A percentile compares a stretch with the other conserved stretches of the same genome.
phyloP scores from a whole-genome alignment of 2,329 filamentous ascomycete genomes.

The Cryoendolithus antarcticus region DNA sequence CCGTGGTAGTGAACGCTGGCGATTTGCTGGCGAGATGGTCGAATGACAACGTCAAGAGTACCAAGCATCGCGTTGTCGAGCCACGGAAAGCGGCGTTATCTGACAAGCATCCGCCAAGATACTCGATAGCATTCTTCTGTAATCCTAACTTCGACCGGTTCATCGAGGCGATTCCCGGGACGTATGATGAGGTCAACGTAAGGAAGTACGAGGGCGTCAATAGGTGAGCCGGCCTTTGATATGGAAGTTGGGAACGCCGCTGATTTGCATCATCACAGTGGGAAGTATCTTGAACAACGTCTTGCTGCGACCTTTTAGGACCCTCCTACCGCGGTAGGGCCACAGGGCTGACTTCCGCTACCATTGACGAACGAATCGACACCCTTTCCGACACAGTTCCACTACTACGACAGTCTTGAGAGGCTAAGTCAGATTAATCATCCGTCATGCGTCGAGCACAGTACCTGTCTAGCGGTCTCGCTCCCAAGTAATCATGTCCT shows the following conservation, averaged over 20 bases:
- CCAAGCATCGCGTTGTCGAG: conserved; percentile 76
- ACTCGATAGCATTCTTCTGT: conserved; percentile 88
- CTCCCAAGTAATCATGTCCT: too few species aligned
- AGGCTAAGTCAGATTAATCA: too few species aligned
- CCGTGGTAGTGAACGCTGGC: conserved; percentile 75
- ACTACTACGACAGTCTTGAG: too few species aligned
- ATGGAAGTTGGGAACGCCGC: background rate
- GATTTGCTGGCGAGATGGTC: conserved; percentile 77
- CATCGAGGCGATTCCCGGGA: conserved; percentile 74
- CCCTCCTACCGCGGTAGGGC: too few species aligned
- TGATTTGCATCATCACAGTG: conserved; percentile 32
- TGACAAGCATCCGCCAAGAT: conserved; percentile 56
- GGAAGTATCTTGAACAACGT: conserved; percentile 69
- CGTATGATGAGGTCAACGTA: conserved; percentile 49
- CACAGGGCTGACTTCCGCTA: too few species aligned
- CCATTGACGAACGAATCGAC: too few species aligned
- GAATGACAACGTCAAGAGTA: conserved; percentile 81
- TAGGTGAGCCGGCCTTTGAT: conserved; percentile 13
- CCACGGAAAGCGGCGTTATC: conserved; percentile 43
- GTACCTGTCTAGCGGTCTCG: too few species aligned
- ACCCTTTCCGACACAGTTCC: too few species aligned
- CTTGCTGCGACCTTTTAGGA: conserved; percentile 53
- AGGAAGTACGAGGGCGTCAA: conserved; percentile 73
- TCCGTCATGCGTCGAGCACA: too few species aligned
- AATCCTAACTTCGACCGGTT: conserved; percentile 66